Base-by-base conservation (phyloP, 2,329 filamentous ascomycete genomes). In the Ascochyta viciae-villosae region DNA sequence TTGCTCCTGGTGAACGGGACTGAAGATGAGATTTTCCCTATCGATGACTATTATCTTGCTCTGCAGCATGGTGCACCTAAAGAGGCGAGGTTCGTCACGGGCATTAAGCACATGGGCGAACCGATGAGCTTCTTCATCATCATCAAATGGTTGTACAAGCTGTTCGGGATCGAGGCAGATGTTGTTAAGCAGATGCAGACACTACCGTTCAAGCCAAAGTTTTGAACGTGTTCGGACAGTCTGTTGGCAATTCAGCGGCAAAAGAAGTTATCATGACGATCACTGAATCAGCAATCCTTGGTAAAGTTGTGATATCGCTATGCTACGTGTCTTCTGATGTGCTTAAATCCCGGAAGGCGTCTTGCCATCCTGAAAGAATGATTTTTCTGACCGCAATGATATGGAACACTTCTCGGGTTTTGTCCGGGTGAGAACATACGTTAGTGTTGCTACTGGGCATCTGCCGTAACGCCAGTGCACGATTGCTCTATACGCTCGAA, bases 1-100 rank as follows among this genome's bases (percentile, higher is more conserved):
- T 65, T 86, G 49, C 66, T 87, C 34, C 73, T 87, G 6, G 83
- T 87, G 8, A 87, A 87, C 62, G 82, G 85, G 0, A 82, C 80
- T 1, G 78, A 83, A 27, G 85, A 87, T 64, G 84, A 85, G 74
- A 85, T 87, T 43, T 87, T 87, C 70, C 85, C 85, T 0, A 83
- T 87, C 41, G 85, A 87, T 62, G 85, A 87, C 62, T 82, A 84
- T 52, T 83, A 83, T 61, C 68, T 86, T 37, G 81, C 82, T 24
- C 63, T 86, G 42, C 75, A 80, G 63, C 80, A 83, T 66, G 84
- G 83, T 0, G 66, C 74, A 19, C 79, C 82, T 1, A 87, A 87
- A 72, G 78, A 83, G 64, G 82, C 76, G 35, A 74, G 75, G 23
- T 81, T 82, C 53, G 76, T 82, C 0, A 50, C 67, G 3, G 74